Conservation (phyloP, 306 rosid genomes). For the Citrullus mucosospermus region DNA sequence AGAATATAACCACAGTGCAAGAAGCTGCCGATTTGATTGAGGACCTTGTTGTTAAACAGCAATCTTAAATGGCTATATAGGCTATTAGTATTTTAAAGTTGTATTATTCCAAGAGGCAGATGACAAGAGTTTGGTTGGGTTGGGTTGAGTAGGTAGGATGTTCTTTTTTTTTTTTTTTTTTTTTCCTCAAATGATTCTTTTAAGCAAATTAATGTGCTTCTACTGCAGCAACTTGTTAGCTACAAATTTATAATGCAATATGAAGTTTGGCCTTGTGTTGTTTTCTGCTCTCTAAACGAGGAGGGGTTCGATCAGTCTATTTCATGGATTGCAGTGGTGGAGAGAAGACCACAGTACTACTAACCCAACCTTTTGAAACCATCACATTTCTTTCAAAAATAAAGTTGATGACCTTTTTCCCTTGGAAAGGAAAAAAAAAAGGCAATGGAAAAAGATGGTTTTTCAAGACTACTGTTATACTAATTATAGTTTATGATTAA, state of each 20-base stretch:
- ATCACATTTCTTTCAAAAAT: neutral
- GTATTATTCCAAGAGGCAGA: neutral
- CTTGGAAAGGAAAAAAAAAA: neutral
- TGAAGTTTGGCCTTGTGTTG: neutral
- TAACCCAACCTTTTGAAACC: neutral
- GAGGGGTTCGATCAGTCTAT: neutral
- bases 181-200: neutral
- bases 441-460: neutral
- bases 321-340: neutral
- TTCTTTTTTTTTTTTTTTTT: neutral
- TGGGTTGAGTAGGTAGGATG: neutral
- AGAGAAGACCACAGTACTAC: neutral
- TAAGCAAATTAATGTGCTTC: neutral
- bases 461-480: neutral
- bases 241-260: neutral
- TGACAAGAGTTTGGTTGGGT: neutral
- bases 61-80: neutral
- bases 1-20: conserved; percentile 32
- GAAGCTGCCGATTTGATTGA: conserved; percentile 42
- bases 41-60: conserved; percentile 18
- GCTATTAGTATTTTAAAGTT: neutral
- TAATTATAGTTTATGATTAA: neutral
- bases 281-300: neutral
- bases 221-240: neutral
- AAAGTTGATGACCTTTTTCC: neutral